Base-by-base conservation (phyloP, 768 basidiomycete genomes). In the Agaricus sinodeliciosus region DNA sequence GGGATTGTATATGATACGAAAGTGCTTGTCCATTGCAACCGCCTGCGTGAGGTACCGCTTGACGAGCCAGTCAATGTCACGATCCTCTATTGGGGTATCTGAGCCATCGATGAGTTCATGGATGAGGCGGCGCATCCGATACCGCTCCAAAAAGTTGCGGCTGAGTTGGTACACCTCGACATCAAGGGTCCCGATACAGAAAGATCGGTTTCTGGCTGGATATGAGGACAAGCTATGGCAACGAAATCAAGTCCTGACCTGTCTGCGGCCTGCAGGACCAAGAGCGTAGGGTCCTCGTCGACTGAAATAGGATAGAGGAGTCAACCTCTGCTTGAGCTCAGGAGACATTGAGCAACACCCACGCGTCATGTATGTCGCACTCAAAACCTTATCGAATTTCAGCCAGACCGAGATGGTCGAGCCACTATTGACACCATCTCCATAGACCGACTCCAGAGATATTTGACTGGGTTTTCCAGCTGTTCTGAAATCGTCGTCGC, bases 41-140 rank as follows among this genome's bases (percentile, higher is more conserved):
- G 67, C 57, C 40, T 51, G 59, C 3, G 41, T 43, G 2, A 76
- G 39, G 54, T 82, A 85, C 13, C 62, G 63, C 1, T 69, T 57
- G 26, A 79, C 68, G 43, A 81, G 71, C 73, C 75, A 82, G n/a
- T 71, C 64, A 12, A 81, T 72, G 0, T 74, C 76, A 16, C 78
- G 73, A 3, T 67, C 57, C 42, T 67, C 62, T 4, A 67, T 2
- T 0, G 71, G 63, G 1, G 72, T 70, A 16, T 63, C 56, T 15
- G 59, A 47, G 3, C 54, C 57, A 49, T 78, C 71, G 46, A 69
- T 58, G n/a, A 84, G 73, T 25, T 76, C 65, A 0, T 71, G 59
- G 55, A 87, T 74, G 36, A 78, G 59, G 0, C 67, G 69, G 19
- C 79, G 59, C 1, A 81, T 68, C 16, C 74, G 76, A 58, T 75